phyloP scores from a whole-genome alignment of 257 asterid genomes.

The Scutellaria minor region DNA sequence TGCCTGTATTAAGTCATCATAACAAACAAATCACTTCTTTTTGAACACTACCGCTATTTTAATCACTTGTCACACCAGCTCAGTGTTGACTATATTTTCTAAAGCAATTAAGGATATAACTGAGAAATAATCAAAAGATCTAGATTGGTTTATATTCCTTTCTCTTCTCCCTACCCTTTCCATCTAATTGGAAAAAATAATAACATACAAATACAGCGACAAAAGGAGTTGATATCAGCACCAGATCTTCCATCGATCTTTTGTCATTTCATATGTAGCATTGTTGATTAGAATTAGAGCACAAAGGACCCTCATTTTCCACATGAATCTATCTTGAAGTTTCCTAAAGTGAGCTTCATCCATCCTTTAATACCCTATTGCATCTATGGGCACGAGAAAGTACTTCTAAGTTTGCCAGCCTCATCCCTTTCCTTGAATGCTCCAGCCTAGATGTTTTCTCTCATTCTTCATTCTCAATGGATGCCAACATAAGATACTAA shows the following conservation, averaged over 20 bases:
- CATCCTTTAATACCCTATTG: too few relatives aligned
- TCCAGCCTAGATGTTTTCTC: too few relatives aligned
- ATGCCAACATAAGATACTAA: too few relatives aligned
- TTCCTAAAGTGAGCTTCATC: too few relatives aligned
- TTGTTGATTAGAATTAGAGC: too few relatives aligned
- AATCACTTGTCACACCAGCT: background rate
- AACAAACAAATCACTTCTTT: background rate
- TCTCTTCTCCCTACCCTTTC: background rate
- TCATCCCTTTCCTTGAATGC: too few relatives aligned
- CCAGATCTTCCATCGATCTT: background rate
- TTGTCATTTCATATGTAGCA: background rate
- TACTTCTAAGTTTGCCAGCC: too few relatives aligned
- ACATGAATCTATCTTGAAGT: too few relatives aligned
- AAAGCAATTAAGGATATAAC: background rate
- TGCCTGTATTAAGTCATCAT: background rate
- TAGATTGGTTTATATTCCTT: background rate
- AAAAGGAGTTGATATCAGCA: background rate
- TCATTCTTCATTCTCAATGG: too few relatives aligned
- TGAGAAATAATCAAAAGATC: background rate
- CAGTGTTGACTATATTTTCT: background rate
- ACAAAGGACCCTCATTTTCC: too few relatives aligned
- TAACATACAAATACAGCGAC: too few relatives aligned
- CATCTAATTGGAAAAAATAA: background rate
- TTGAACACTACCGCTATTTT: slow-evolving; percentile 2
- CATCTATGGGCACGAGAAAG: too few relatives aligned